These are phyloP conservation scores for Cicer yamashitae DNA, from an alignment of 306 rosid species.

Conservation along the genomic window DNA sequence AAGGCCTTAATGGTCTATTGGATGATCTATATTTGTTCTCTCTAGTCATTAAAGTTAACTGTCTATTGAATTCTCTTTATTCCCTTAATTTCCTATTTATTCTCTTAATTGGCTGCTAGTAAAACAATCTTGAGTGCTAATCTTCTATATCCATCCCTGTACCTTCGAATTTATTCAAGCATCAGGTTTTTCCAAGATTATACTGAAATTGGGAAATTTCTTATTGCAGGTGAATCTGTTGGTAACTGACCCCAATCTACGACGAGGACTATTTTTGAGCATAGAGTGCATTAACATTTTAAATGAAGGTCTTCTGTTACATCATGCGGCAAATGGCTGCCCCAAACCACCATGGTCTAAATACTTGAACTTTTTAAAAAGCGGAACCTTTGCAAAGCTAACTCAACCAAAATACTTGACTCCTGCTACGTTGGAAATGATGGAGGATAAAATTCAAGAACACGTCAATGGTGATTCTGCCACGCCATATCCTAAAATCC, in stretches of 20 bases:
- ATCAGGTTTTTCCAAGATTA: constrained; percentile 4
- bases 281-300: constrained; percentile 48
- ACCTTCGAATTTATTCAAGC: background rate
- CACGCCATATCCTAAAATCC: constrained; percentile 40
- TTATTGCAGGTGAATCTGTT: constrained; percentile 39
- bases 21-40: background rate
- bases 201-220: constrained; percentile 21
- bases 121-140: background rate
- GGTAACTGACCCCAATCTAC: constrained; percentile 39
- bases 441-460: constrained; percentile 34
- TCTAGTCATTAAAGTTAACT: background rate
- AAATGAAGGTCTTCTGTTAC: constrained; percentile 46
- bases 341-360: constrained; percentile 48
- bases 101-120: background rate
- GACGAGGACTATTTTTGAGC: constrained; percentile 42
- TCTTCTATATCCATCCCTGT: background rate
- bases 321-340: constrained; percentile 41
- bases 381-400: constrained; percentile 47
- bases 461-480: constrained; percentile 11
- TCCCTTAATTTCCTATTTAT: background rate
- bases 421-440: constrained; percentile 44
- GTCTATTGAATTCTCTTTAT: background rate
- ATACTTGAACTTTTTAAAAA: constrained; percentile 44
- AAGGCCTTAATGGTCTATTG: background rate
- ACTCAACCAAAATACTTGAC: constrained; percentile 39